Base-by-base conservation (phyloP, 1,284 basidiomycete genomes). In the Irpex lacteus region DNA sequence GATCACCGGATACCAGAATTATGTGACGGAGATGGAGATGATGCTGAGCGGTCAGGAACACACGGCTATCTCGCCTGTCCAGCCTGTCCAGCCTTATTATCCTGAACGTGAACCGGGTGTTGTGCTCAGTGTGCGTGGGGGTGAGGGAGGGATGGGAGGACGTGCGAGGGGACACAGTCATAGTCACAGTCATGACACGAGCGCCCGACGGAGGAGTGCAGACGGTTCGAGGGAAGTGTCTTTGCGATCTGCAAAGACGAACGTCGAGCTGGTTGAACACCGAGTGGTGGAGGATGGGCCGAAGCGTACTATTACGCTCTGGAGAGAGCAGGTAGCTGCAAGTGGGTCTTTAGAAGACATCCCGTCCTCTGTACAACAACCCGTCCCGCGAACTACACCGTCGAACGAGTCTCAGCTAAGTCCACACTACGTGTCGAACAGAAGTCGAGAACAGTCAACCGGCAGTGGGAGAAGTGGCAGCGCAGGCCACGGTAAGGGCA, bases 11-110 rank as follows among this genome's bases (percentile, higher is more conserved):
- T 75, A 81, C 64, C 76, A 76, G 53, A 74, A 76, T 61, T 83
- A 82, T 68, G 78, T 82, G 69, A 75, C 77, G 44, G 83, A 82
- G 69, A 77, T 84, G 68, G 80, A 82, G 63, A 75, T 76, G 67
- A 78, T 81, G 65, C 77, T 83, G 59, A 73, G 74, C 38, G 76
- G 26, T 6, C 54, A 73, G 53, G 73, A 76, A 54, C 73, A 74
- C 55, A 71, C 78, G 49, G 59, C 64, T 3, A 60, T 73, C 66
- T 9, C 21, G 21, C 54, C 50, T 18, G 8, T 6, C 15, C 54
- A 56, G 26, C 54, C 54, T 36, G n/a, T 15, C 21, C 21, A 56
- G 54, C 54, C 54, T n/a, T 56, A 56, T 36, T 56, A 56, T 56
- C 54, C 54, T 56, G 54, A 56, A 36, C 54, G 54, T 2, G 54